A percentile compares a stretch with the other conserved stretches of the same genome.
Conservation (phyloP, 2,329 filamentous ascomycete species). For the Cordyceps cateniannulata region DNA sequence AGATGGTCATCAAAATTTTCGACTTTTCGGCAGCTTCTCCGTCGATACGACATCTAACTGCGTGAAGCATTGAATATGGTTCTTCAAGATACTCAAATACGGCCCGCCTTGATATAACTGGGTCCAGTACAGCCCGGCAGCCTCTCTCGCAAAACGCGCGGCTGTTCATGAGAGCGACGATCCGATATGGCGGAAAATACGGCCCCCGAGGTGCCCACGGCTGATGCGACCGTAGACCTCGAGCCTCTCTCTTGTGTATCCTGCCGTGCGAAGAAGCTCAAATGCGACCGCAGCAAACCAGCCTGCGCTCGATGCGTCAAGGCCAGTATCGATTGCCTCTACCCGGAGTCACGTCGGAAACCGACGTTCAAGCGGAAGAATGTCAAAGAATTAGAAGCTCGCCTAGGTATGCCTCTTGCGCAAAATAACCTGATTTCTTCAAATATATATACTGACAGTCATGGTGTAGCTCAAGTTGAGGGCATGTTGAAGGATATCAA, state of each 20-base stretch:
- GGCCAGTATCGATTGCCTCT: slow-evolving; percentile 71
- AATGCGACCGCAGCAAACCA: slow-evolving; percentile 76
- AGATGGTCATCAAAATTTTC: neutral
- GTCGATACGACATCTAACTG: neutral
- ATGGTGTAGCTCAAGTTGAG: slow-evolving; percentile 66
- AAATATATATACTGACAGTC: slow-evolving; percentile 4
- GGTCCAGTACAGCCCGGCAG: neutral
- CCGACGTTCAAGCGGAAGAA: slow-evolving; percentile 83
- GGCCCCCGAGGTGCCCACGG: neutral
- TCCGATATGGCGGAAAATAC: slow-evolving; percentile 5
- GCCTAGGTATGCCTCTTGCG: slow-evolving; percentile 56
- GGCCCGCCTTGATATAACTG: neutral
- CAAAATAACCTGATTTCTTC: neutral
- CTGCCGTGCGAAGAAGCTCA: slow-evolving; percentile 77
- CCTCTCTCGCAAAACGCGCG: neutral
- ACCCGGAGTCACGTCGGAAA: slow-evolving; percentile 84
- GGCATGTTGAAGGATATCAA: slow-evolving; percentile 65
- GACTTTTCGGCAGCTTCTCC: neutral
- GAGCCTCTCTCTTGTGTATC: slow-evolving; percentile 70
- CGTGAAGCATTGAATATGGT: neutral
- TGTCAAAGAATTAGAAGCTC: slow-evolving; percentile 82
- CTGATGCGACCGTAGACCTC: slow-evolving; percentile 14
- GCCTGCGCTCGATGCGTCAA: slow-evolving; percentile 74
- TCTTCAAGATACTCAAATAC: neutral
- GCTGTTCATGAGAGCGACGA: neutral